phyloP scores from a whole-genome alignment of 2,329 filamentous ascomycete species.

The Apiospora sp. region DNA sequence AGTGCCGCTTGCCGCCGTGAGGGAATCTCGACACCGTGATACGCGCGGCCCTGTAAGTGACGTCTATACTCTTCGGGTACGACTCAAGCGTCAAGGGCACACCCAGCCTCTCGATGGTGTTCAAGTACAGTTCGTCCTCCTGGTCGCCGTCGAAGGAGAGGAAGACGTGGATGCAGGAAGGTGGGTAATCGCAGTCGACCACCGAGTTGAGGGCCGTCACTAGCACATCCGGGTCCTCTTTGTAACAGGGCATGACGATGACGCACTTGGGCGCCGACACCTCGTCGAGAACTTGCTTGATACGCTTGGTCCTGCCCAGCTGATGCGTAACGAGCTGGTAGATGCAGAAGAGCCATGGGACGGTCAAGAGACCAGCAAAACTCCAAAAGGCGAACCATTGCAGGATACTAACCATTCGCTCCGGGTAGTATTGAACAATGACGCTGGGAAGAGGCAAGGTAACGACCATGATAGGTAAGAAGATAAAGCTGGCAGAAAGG shows the following conservation, averaged over 20 bases:
- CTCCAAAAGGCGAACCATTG: slow-evolving; percentile 98
- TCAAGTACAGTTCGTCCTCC: slow-evolving; percentile 88
- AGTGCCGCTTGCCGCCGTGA: slow-evolving; percentile 92
- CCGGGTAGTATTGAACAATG: slow-evolving; percentile 77
- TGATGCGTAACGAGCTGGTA: slow-evolving; percentile 90
- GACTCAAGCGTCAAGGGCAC: slow-evolving; percentile 78
- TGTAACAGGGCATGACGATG: slow-evolving; percentile 96
- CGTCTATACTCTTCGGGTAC: slow-evolving; percentile 90
- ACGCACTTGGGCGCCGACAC: slow-evolving; percentile 90
- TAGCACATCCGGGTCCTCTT: slow-evolving; percentile 85
- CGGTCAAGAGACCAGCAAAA: slow-evolving; percentile 82
- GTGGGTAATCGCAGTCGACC: slow-evolving; percentile 91
- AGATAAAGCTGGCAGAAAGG: slow-evolving; percentile 68
- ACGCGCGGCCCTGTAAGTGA: slow-evolving; percentile 81
- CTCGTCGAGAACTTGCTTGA: slow-evolving; percentile 86
- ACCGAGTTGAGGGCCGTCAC: slow-evolving; percentile 90
- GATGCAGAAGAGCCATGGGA: slow-evolving; percentile 93
- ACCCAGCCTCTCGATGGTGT: slow-evolving; percentile 84
- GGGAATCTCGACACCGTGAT: slow-evolving; percentile 92
- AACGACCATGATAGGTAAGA: slow-evolving; percentile 92
- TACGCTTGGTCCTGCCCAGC: slow-evolving; percentile 80
- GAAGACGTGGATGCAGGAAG: slow-evolving; percentile 92
- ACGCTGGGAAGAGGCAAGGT: slow-evolving; percentile 83
- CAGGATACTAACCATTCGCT: slow-evolving; percentile 71
- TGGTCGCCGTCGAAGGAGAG: slow-evolving; percentile 92